These are phyloP conservation scores for Dioscorea dumetorum DNA, from an alignment of 106 monocot genomes.

Conservation along the genomic window DNA sequence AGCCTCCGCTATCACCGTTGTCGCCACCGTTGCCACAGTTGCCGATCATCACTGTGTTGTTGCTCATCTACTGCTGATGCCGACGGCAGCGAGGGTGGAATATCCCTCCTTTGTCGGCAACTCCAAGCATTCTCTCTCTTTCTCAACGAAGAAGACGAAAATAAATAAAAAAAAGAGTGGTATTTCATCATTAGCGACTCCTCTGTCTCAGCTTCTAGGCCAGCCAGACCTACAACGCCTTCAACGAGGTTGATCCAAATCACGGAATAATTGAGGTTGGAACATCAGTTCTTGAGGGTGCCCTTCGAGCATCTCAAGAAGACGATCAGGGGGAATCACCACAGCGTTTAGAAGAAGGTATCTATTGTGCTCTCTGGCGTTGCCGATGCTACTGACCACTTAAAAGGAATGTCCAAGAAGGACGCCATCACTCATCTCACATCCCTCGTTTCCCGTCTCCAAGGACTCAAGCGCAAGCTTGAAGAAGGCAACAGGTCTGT, in stretches of 20 bases:
- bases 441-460: constrained; percentile 87
- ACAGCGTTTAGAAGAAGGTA: constrained; percentile 72
- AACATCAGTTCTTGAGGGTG: constrained; percentile 81
- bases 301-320: constrained; percentile 84
- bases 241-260: constrained; percentile 28
- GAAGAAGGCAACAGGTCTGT: constrained; percentile 59
- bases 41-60: too few relatives aligned
- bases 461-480: constrained; percentile 94
- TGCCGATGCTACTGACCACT: constrained; percentile 20
- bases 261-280: constrained; percentile 73
- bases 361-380: constrained; percentile 64
- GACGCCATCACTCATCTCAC: constrained; percentile 59
- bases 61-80: too few relatives aligned
- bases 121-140: too few relatives aligned
- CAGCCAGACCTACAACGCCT: constrained; percentile 8
- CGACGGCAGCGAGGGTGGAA: too few relatives aligned
- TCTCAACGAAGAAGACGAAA: too few relatives aligned
- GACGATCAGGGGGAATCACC: constrained; percentile 57
- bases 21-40: too few relatives aligned
- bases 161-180: too few relatives aligned
- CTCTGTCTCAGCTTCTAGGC: not conserved
- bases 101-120: too few relatives aligned
- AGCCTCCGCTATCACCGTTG: too few relatives aligned
- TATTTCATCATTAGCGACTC: constrained; percentile 13
- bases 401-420: constrained; percentile 27